These are phyloP conservation scores for Serendipita sp. DNA, from an alignment of 1,284 basidiomycete species.

Conservation along the genomic window DNA sequence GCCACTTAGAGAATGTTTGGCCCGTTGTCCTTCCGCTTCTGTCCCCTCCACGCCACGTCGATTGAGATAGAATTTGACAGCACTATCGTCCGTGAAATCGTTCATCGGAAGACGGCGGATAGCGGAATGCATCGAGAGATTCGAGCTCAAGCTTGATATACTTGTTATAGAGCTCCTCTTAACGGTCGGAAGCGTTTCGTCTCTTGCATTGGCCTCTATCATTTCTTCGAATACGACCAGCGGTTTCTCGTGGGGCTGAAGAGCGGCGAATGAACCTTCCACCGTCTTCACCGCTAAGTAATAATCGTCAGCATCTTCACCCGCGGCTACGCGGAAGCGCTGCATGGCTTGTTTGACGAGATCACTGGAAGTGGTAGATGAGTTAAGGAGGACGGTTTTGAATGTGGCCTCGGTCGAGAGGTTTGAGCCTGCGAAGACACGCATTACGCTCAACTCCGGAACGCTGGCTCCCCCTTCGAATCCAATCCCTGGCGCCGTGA, in stretches of 20 bases:
- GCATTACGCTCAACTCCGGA: conserved; percentile 83
- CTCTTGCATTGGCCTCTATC: conserved; percentile 45
- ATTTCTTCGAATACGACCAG: conserved; percentile 76
- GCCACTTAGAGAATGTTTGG: conserved; percentile 20
- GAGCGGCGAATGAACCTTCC: conserved; percentile 65
- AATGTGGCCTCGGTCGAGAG: conserved; percentile 88
- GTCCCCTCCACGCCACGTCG: conserved; percentile 17
- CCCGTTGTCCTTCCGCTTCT: conserved; percentile 24
- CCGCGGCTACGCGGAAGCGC: conserved; percentile 68
- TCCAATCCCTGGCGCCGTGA: conserved; percentile 18
- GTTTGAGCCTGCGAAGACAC: conserved; percentile 83
- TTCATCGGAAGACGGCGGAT: conserved; percentile 89
- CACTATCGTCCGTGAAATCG: conserved; percentile 92
- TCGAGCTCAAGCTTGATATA: conserved; percentile 82
- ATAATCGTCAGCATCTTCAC: conserved; percentile 56
- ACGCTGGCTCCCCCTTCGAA: conserved; percentile 49
- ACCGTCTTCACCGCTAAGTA: conserved; percentile 77
- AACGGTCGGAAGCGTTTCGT: conserved; percentile 63
- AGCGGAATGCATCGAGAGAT: conserved; percentile 83
- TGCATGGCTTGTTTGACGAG: conserved; percentile 86
- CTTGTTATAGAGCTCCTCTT: conserved; percentile 87
- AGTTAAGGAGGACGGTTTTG: conserved; percentile 89
- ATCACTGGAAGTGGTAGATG: conserved; percentile 69
- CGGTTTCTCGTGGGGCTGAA: conserved; percentile 63
- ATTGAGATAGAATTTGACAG: conserved; percentile 92